Base-by-base conservation (phyloP, 305 asterid species). In the Fraxinus angustifolia region DNA sequence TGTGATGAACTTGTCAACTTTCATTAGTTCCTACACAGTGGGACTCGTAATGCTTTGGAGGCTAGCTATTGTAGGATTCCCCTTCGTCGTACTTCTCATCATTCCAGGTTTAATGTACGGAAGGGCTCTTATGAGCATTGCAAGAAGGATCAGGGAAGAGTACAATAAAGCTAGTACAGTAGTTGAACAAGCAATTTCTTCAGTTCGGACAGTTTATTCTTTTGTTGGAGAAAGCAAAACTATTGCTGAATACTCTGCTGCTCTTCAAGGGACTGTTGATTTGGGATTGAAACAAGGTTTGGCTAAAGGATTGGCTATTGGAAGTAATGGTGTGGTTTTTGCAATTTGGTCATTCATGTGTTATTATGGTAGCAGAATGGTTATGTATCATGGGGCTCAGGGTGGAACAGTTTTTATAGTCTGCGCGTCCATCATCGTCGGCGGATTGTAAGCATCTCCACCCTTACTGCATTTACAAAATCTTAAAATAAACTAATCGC, bases 21-120 rank as follows among this genome's bases (percentile, higher is more conserved):
- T 94, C 86, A 0, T 85, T 0, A 96, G 97, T 0, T 80, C 97
- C 4, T 92, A 96, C 38, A 8, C 91, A n/a, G 94, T 87, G 4
- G 97, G 92, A 2, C 90, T 96, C 86, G 4, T 90, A 30, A 75
- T 96, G 97, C 33, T 90, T 2, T 96, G 99, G 99, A 89, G 92
- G 81, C 78, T 96, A 33, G 94, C 99, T 1, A 81, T 94, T 1
- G 97, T 88, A 30, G 99, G 97, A 28, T 88, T 96, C 45, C 98
- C 99, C 3, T 94, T 92, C 36, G 73, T 96, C 45, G 60, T 93
- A 23, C 38, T 96, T 70, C 87, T 96, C 2, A 83, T 94, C n/a
- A 91, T 96, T 17, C 99, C 99, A 3, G 98, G 99, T 4, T 78
- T 96, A 83, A 91, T 94, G 91, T 96, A 94, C 28, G 98, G 98